These are phyloP conservation scores for Pestalotiopsis sp. DNA, from an alignment of 2,329 filamentous ascomycete genomes.

Conservation along the genomic window DNA sequence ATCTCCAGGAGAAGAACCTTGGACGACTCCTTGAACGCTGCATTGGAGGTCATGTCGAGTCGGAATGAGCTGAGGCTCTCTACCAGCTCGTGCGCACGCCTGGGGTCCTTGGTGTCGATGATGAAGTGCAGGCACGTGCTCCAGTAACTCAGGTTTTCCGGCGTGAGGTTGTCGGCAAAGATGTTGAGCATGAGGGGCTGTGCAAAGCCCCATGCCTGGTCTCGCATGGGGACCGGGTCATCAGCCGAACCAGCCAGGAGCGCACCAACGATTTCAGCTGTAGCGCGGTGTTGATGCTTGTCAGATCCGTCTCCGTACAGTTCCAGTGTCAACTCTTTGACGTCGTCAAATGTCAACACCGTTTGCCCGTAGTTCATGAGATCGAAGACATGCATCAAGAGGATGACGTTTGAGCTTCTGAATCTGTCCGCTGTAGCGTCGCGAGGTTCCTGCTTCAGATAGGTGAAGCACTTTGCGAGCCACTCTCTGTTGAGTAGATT, in stretches of 20 bases:
- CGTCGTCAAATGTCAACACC: conserved; percentile 79
- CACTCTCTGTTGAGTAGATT: conserved; percentile 78
- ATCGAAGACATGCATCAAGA: conserved; percentile 89
- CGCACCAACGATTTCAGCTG: conserved; percentile 88
- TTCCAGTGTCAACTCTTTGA: conserved; percentile 76
- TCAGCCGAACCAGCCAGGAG: conserved; percentile 82
- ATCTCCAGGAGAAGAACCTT: conserved; percentile 93
- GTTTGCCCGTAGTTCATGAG: conserved; percentile 83
- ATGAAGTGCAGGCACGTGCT: conserved; percentile 89
- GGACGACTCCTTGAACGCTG: conserved; percentile 97
- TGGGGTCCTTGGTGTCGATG: conserved; percentile 85
- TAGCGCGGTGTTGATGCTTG: conserved; percentile 96
- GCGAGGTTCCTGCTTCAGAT: conserved; percentile 93
- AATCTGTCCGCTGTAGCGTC: conserved; percentile 83
- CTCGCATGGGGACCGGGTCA: conserved; percentile 71
- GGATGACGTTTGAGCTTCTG: conserved; percentile 82
- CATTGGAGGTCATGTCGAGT: conserved; percentile 92
- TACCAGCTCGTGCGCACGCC: conserved; percentile 83
- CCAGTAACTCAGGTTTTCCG: conserved; percentile 95
- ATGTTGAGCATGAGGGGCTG: conserved; percentile 86
- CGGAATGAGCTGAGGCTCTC: conserved; percentile 83
- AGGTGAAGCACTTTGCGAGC: conserved; percentile 87
- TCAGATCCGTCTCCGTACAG: conserved; percentile 93
- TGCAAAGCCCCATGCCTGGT: conserved; percentile 83
- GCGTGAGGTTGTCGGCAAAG: conserved; percentile 89